Evolutionary conservation across 192 early-diverging fungal species (phyloP).

Genomic region (Thamnidium elegans): DNA sequence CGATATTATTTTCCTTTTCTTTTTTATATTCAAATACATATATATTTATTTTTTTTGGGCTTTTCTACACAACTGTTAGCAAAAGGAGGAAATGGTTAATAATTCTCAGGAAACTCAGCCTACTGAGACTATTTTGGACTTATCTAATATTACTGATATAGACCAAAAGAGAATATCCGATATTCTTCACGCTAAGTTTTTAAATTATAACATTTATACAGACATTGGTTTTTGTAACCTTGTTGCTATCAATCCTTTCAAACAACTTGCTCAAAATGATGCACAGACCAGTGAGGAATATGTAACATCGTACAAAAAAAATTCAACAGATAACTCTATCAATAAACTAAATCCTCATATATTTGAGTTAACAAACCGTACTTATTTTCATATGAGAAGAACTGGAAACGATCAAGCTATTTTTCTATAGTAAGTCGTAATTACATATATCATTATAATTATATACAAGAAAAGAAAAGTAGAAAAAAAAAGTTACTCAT

Average conservation of each 20-base stretch:
- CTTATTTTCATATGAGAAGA: constrained; percentile 69
- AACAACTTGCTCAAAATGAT: constrained; percentile 41
- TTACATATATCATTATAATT: constrained; percentile 8
- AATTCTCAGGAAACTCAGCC: too few relatives aligned
- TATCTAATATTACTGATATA: too few relatives aligned
- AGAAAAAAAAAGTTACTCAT: background rate
- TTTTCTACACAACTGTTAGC: too few relatives aligned
- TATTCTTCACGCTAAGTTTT: constrained; percentile 46
- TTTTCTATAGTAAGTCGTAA: constrained; percentile 50
- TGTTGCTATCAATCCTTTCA: constrained; percentile 52
- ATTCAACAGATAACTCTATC: constrained; percentile 29
- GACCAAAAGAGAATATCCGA: background rate
- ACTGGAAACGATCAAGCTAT: constrained; percentile 70
- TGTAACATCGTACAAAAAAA: constrained; percentile 50
- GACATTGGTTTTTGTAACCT: constrained; percentile 44
- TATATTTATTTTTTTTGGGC: too few relatives aligned
- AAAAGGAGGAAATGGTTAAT: too few relatives aligned
- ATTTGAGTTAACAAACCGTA: constrained; percentile 62
- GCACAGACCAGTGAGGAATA: constrained; percentile 49
- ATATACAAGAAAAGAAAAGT: background rate
- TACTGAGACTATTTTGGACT: too few relatives aligned
- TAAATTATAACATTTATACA: constrained; percentile 52
- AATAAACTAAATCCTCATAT: constrained; percentile 57
- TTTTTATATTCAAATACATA: too few relatives aligned
- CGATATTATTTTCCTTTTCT: too few relatives aligned